A percentile compares a stretch with the other conserved stretches of the same genome.
These are phyloP conservation scores for Lasiodiplodia sp. DNA, from an alignment of 2,329 filamentous ascomycete species.

Conservation along the genomic window DNA sequence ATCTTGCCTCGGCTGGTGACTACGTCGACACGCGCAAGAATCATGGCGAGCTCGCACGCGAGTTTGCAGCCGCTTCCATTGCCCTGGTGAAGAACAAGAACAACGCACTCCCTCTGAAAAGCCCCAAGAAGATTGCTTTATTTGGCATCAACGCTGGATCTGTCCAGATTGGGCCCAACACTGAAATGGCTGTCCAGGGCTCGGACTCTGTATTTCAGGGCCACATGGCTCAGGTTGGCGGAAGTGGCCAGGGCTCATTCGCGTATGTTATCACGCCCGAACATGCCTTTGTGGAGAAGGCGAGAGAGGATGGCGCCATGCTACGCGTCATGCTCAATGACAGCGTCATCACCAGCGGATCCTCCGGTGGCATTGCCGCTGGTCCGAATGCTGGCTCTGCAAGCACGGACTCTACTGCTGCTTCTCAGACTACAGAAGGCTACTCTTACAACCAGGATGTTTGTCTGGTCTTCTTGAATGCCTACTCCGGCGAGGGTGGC, in stretches of 20 bases:
- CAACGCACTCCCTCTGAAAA: conserved; percentile 60
- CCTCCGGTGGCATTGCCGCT: background rate
- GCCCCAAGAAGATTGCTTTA: conserved; percentile 56
- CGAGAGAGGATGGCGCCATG: conserved; percentile 24
- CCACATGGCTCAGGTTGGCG: conserved; percentile 53
- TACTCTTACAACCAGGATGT: conserved; percentile 17
- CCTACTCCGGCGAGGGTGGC: conserved; percentile 26
- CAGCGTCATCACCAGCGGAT: conserved; percentile 7
- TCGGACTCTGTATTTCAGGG: conserved; percentile 47
- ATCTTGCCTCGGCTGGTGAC: conserved; percentile 39
- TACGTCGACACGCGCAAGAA: conserved; percentile 41
- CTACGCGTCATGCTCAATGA: conserved; percentile 26
- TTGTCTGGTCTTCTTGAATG: conserved; percentile 31
- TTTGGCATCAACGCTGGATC: conserved; percentile 59
- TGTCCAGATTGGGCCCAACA: conserved; percentile 58
- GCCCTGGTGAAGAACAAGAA: conserved; percentile 59
- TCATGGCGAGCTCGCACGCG: conserved; percentile 46
- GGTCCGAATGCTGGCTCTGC: background rate
- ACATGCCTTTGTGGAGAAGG: conserved; percentile 48
- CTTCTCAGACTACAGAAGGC: conserved; percentile 31
- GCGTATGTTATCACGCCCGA: conserved; percentile 50
- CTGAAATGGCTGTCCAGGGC: conserved; percentile 34
- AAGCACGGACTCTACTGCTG: background rate
- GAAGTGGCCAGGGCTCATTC: conserved; percentile 50
- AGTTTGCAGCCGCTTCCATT: conserved; percentile 50